Base-by-base conservation (phyloP, 2,329 filamentous ascomycete species). In the Xylariaceae sp. region DNA sequence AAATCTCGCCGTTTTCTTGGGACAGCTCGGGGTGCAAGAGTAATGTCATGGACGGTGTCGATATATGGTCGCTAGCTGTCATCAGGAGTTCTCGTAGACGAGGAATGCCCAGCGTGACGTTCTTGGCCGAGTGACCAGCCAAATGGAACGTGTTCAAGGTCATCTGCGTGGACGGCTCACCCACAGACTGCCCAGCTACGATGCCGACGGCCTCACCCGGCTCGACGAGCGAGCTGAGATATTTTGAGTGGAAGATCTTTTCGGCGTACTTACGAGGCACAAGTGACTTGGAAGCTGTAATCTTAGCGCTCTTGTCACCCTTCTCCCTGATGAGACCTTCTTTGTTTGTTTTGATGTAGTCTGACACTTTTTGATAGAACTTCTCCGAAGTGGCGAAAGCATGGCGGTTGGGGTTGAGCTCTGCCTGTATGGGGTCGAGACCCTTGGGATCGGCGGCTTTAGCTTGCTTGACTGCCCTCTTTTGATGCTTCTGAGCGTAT, bases 141-240 rank as follows among this genome's bases (percentile, higher is more conserved):
- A 99, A 89, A 80, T 99, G 94, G 82, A 99, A 99, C 27, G 95
- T 99, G 73, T 99, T 99, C 48, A 99, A 75, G 7, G 95, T 99
- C 95, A 99, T 99, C 69, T 99, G 94, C 11, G 94, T 99, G 2
- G 91, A 96, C 9, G 95, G 94, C 66, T 99, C 95, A 66, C 94
- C 94, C 39, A 99, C 85, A 31, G 92, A 97, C 71, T 99, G 94
- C 10, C 91, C 91, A 44, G 95, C 95, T 51, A 99, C 89, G 55
- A 99, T 95, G 58, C 94, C 94, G 22, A 99, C 91, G 22, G 94
- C 92, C 73, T 99, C 95, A 41, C 94, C 94, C 27, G 94, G 90
- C 62, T 99, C 92, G 19, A 96, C 87, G 9, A 96, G 79, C 2
- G 91, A 96, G 59, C 86, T 87, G 58, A 97, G 78, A 64, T 97